These are phyloP conservation scores for Microcyclospora tardicrescens DNA, from an alignment of 2,329 filamentous ascomycete species.

Conservation along the genomic window DNA sequence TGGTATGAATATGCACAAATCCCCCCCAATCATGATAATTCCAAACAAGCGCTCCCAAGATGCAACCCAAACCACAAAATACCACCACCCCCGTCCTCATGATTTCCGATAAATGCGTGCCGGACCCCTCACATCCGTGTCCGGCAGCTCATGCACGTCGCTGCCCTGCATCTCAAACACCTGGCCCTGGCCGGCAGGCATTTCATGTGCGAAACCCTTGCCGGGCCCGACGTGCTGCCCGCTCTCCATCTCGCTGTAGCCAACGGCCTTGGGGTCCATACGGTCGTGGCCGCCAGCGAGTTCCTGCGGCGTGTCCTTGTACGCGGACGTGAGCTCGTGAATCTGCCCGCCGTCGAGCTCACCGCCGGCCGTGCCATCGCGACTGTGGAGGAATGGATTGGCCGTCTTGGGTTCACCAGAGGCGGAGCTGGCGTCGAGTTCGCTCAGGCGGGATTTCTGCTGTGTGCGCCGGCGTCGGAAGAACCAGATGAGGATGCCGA, in stretches of 20 bases:
- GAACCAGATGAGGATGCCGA: slow-evolving; percentile 17
- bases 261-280: slow-evolving; percentile 20
- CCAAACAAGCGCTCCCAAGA: too few relatives aligned
- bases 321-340: slow-evolving; percentile 20
- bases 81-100: too few relatives aligned
- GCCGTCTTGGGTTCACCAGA: slow-evolving; percentile 15
- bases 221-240: slow-evolving; percentile 11
- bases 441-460: slow-evolving; percentile 15
- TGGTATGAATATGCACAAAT: too few relatives aligned
- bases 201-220: slow-evolving; percentile 12
- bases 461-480: slow-evolving; percentile 14
- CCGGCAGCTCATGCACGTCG: slow-evolving; percentile 13
- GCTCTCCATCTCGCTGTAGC: slow-evolving; percentile 22
- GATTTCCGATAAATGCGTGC: too few relatives aligned
- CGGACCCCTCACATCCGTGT: too few relatives aligned
- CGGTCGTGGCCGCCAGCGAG: slow-evolving; percentile 19
- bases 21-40: too few relatives aligned
- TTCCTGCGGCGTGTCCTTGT: slow-evolving; percentile 16
- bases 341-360: slow-evolving; percentile 22
- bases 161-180: slow-evolving; percentile 18
- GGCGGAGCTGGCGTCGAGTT: slow-evolving; percentile 15
- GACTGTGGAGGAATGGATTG: slow-evolving; percentile 8
- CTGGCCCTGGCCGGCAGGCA: slow-evolving; percentile 10
- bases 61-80: too few relatives aligned
- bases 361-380: slow-evolving; percentile 8